phyloP scores from a whole-genome alignment of 306 rosid species.

The Castanospermum australe region DNA sequence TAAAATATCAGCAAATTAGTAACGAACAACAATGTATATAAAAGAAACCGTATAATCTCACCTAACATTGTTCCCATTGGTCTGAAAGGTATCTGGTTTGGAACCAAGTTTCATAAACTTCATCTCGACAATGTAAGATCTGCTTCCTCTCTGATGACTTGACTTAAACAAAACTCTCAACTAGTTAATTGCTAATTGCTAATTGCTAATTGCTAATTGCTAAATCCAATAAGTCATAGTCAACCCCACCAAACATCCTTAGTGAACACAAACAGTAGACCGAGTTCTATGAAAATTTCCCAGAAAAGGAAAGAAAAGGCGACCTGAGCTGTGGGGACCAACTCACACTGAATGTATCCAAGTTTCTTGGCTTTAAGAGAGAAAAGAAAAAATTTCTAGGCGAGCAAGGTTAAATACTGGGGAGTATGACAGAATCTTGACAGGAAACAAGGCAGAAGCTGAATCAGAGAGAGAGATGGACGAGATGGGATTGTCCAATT shows the following conservation, averaged over 20 bases:
- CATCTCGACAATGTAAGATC: slow-evolving; percentile 67
- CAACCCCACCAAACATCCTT: slow-evolving; percentile 36
- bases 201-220: slow-evolving; percentile 40
- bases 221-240: slow-evolving; percentile 32
- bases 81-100: slow-evolving; percentile 86
- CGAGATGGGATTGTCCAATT: slow-evolving; percentile 44
- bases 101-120: slow-evolving; percentile 99
- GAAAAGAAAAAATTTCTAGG: slow-evolving; percentile 48
- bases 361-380: slow-evolving; percentile 53
- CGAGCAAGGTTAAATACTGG: slow-evolving; percentile 42
- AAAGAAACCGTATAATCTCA: slow-evolving; percentile 46
- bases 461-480: slow-evolving; percentile 61
- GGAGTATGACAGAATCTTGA: slow-evolving; percentile 67
- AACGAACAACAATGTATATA: slow-evolving; percentile 22
- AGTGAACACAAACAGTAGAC: slow-evolving; percentile 22
- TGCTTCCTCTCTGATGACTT: slow-evolving; percentile 27
- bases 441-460: slow-evolving; percentile 68
- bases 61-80: slow-evolving; percentile 80
- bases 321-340: slow-evolving; percentile 46
- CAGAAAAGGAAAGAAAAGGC: slow-evolving; percentile 37
- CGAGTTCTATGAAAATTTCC: slow-evolving; percentile 11
- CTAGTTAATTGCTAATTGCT: too few relatives aligned
- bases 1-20: neutral
- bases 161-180: slow-evolving; percentile 30
- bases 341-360: slow-evolving; percentile 42